phyloP scores from a whole-genome alignment of 345 rosid species.

The Linum usitatissimum region DNA sequence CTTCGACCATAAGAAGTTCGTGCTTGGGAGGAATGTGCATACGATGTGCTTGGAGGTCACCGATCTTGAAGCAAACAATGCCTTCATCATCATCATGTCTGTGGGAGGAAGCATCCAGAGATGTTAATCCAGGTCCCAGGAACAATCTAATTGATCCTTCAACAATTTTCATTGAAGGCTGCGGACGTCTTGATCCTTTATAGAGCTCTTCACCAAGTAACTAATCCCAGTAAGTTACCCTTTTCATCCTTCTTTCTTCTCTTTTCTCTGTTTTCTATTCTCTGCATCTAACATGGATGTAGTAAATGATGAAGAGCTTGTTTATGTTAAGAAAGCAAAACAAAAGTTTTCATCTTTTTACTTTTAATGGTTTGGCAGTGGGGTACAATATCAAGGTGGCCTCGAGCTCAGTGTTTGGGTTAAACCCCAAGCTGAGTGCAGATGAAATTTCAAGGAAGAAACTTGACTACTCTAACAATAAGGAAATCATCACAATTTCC shows the following conservation, averaged over 20 bases:
- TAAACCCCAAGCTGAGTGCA: conserved; percentile 25
- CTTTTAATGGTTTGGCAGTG: conserved; percentile 23
- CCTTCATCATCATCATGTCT: conserved; percentile 21
- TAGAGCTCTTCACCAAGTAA: conserved; percentile 48
- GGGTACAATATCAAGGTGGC: conserved; percentile 45
- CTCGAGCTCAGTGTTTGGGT: conserved; percentile 29
- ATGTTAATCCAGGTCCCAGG: conserved; percentile 24
- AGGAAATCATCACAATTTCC: conserved; percentile 25
- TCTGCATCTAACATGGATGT: no score
- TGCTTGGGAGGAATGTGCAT: no score
- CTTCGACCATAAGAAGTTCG: no score
- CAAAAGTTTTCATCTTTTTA: neutral
- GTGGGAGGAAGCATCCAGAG: conserved; percentile 23
- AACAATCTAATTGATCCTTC: conserved; percentile 20
- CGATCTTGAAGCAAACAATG: no score
- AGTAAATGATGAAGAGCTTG: neutral
- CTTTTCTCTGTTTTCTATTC: neutral
- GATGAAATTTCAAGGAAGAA: conserved; percentile 37
- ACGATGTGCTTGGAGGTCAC: no score
- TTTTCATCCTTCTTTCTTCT: conserved; percentile 8
- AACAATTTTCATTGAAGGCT: conserved; percentile 31
- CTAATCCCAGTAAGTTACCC: conserved; percentile 54
- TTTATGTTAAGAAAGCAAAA: no score
- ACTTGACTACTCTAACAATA: conserved; percentile 31
- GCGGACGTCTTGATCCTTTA: conserved; percentile 34